Percentiles rank a stretch among this genome's conserved stretches.
These are phyloP conservation scores for Arachis hypogaea DNA, from an alignment of 306 rosid genomes.

Conservation along the genomic window DNA sequence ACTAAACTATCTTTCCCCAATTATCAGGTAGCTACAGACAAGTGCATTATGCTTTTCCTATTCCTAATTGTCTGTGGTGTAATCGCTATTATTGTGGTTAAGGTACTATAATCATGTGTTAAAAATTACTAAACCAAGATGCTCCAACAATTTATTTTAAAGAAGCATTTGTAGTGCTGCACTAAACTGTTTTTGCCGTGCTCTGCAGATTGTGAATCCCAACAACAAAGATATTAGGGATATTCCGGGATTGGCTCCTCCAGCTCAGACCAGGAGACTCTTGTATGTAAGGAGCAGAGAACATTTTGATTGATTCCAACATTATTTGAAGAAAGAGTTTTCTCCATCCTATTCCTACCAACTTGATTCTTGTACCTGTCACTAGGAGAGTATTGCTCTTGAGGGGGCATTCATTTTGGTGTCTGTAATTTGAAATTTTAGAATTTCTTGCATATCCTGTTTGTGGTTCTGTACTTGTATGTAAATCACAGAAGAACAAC, in stretches of 20 bases:
- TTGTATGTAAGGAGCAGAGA: constrained; percentile 62
- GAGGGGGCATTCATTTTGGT: too few species aligned
- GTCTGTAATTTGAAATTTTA: too few species aligned
- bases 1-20: constrained; percentile 25
- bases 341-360: too few species aligned
- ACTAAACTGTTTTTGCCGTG: not conserved
- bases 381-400: constrained; percentile 58
- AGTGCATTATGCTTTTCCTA: constrained; percentile 96
- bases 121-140: constrained; percentile 2
- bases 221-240: constrained; percentile 80
- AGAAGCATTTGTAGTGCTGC: constrained; percentile 20
- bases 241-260: constrained; percentile 97
- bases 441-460: too few species aligned
- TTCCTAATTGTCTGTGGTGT: constrained; percentile 91
- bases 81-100: constrained; percentile 89
- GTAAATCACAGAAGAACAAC: too few species aligned
- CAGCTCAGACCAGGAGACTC: constrained; percentile 88
- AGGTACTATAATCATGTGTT: constrained; percentile 58
- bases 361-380: constrained; percentile 72
- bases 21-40: constrained; percentile 94
- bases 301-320: constrained; percentile 45
- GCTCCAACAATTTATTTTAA: constrained; percentile 13
- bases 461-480: too few species aligned
- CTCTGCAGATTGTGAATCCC: constrained; percentile 82
- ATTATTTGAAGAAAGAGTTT: constrained; percentile 50